Conservation (phyloP, 768 basidiomycete species). For the Pisolithus orientalis region DNA sequence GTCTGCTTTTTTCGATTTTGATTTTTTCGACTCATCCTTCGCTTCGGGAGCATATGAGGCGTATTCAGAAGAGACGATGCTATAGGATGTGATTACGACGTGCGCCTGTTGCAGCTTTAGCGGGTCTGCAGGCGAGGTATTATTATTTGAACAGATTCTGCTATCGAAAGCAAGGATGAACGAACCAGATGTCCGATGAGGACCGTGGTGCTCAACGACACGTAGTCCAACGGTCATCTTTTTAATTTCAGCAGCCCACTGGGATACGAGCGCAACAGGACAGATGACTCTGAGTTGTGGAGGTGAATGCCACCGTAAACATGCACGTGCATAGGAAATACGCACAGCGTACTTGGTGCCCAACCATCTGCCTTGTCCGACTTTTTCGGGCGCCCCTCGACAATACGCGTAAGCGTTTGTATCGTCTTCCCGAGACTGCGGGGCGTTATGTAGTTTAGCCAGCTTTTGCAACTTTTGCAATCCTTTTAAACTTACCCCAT, state of each 20-base stretch:
- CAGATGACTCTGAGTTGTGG: slow-evolving; percentile 62
- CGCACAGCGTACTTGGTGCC: slow-evolving; percentile 66
- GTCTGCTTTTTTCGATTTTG: slow-evolving; percentile 28
- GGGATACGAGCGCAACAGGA: slow-evolving; percentile 80
- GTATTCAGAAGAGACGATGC: slow-evolving; percentile 77
- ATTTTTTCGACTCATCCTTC: slow-evolving; percentile 52
- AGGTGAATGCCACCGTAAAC: not conserved
- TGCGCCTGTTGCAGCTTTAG: slow-evolving; percentile 45
- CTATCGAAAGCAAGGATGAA: not conserved
- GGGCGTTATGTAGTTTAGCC: not conserved
- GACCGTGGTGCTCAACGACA: slow-evolving; percentile 82
- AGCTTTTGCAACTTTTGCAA: not conserved
- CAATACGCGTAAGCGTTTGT: slow-evolving; percentile 82
- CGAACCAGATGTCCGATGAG: slow-evolving; percentile 62
- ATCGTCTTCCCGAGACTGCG: slow-evolving; percentile 82
- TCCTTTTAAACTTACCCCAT: slow-evolving; percentile 54
- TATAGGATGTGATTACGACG: slow-evolving; percentile 85
- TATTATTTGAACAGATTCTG: not conserved
- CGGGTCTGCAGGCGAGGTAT: slow-evolving; percentile 40
- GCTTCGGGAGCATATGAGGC: slow-evolving; percentile 41
- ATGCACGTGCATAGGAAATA: not conserved
- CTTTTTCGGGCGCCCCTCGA: slow-evolving; percentile 69
- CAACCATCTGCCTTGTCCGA: slow-evolving; percentile 69
- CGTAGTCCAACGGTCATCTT: slow-evolving; percentile 62
- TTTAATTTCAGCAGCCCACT: slow-evolving; percentile 85